Evolutionary conservation across 2,329 filamentous ascomycete genomes (phyloP).

Genomic region (Nectriaceae sp.): DNA sequence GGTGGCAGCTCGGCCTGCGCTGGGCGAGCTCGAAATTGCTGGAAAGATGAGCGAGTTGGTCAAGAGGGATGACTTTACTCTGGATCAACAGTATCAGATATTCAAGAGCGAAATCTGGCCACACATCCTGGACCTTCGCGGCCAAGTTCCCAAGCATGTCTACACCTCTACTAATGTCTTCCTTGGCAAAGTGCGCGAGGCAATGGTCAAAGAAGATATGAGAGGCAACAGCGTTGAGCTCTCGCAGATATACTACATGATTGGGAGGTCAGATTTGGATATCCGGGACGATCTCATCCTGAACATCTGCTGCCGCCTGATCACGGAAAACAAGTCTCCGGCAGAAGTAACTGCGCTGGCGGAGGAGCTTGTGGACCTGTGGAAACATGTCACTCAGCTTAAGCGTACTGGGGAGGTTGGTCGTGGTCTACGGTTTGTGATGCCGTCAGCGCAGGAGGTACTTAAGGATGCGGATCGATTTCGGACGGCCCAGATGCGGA

Average conservation of each 20-base stretch:
- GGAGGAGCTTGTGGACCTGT: constrained; percentile 35
- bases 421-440: constrained; percentile 26
- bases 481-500: background rate
- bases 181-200: constrained; percentile 19
- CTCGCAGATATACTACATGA: constrained; percentile 23
- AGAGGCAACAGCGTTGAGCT: constrained; percentile 19
- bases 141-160: constrained; percentile 31
- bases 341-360: constrained; percentile 15
- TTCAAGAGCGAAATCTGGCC: constrained; percentile 35
- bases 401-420: constrained; percentile 29
- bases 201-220: constrained; percentile 19
- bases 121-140: constrained; percentile 27
- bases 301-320: constrained; percentile 31
- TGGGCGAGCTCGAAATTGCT: constrained; percentile 33
- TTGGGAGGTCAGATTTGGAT: constrained; percentile 31
- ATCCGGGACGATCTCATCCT: constrained; percentile 34
- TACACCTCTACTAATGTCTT: constrained; percentile 23
- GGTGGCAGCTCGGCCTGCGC: constrained; percentile 2
- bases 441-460: constrained; percentile 33
- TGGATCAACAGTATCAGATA: constrained; percentile 21
- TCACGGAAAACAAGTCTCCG: constrained; percentile 11
- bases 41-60: constrained; percentile 31
- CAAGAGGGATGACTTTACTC: constrained; percentile 5
- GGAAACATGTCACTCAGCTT: constrained; percentile 40
- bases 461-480: constrained; percentile 17